Conservation (phyloP, 805 yeast species). For the Nakazawaea holstii region DNA sequence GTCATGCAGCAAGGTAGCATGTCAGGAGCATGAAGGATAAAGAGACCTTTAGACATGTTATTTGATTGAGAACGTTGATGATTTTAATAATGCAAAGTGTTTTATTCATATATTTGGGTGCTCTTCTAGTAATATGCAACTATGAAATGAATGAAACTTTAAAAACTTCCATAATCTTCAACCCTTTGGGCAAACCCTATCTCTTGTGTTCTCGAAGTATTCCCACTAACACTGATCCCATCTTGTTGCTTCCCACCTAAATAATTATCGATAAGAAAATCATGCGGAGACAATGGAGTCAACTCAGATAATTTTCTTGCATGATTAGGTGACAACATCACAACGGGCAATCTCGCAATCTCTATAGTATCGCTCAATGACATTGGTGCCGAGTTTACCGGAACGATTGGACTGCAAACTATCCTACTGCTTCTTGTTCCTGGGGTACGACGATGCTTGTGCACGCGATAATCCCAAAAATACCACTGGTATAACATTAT, state of each 20-base stretch:
- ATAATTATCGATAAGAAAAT: conserved; percentile 25
- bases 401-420: neutral
- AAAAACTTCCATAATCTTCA: neutral
- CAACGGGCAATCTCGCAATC: conserved; percentile 8
- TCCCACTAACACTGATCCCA: neutral
- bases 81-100: too few species aligned
- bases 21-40: too few species aligned
- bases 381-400: conserved; percentile 2
- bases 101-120: too few species aligned
- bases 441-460: neutral
- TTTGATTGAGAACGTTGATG: too few species aligned
- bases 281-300: conserved; percentile 31
- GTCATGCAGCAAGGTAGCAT: too few species aligned
- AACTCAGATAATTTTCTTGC: conserved; percentile 25
- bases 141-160: neutral
- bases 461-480: conserved; percentile 19
- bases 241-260: conserved; percentile 5
- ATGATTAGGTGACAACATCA: conserved; percentile 23
- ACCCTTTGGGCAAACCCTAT: neutral
- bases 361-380: conserved; percentile 4
- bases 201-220: neutral
- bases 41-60: too few species aligned
- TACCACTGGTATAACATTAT: conserved; percentile 39
- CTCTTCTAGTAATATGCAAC: too few species aligned
- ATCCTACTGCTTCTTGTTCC: neutral